Base-by-base conservation (phyloP, 2,329 filamentous ascomycete species). In the Dothidotthia symphoricarpi region DNA sequence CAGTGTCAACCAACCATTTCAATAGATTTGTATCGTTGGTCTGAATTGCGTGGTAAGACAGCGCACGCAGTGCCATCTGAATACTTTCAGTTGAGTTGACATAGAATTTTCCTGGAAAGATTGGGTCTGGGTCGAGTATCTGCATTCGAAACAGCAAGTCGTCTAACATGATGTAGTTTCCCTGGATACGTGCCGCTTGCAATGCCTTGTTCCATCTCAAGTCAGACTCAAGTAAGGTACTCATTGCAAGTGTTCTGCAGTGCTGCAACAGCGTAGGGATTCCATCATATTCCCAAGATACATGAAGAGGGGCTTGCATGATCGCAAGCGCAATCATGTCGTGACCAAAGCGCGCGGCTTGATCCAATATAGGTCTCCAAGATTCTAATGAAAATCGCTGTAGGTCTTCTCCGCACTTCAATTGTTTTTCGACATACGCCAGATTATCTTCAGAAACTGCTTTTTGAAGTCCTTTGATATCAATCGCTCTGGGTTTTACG, bases 21-120 rank as follows among this genome's bases (percentile, higher is more conserved):
- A 31, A 12, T 4, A 31, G 16, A 12, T 11, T 17, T 4, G 14
- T 31, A 16, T 31, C 28, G 16, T 31, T 16, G 4, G 16, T 17
- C 16, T 15, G 13, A 10, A 40, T 40, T 6, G 37, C 37, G 24
- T 35, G 22, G 24, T 35, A 40, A n/a, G 31, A 14, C n/a, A 40
- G 3, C 8, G 16, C 15, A 2, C 31, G 37, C 14, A 40, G 12
- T 9, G 15, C 5, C 11, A 35, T 17, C n/a, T 39, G 19, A 9
- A 9, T 22, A 22, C 9, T 5, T 22, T 22, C 9, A 5, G 9
- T 22, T 22, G 19, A n/a, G n/a, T n/a, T n/a, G n/a, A n/a, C n/a
- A n/a, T n/a, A n/a, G n/a, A n/a, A n/a, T n/a, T n/a, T n/a, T n/a
- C n/a, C n/a, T n/a, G n/a, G n/a, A n/a, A n/a, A 8, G 8, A 8